phyloP scores from a whole-genome alignment of 2,329 filamentous ascomycete species.

The Lachnellula suecica region DNA sequence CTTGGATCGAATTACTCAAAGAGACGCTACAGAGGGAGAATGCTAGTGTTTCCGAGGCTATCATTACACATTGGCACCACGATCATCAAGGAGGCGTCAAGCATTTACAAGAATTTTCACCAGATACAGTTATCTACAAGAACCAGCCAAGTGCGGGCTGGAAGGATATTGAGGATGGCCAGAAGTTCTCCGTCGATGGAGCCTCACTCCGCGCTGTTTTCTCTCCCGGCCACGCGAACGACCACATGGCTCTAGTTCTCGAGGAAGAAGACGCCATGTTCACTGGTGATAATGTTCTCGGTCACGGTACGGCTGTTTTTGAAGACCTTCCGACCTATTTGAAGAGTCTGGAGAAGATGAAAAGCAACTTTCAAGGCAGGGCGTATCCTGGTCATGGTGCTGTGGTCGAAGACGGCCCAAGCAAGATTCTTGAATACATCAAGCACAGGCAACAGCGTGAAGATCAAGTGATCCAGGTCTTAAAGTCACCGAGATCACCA shows the following conservation, averaged over 20 bases:
- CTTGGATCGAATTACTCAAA: slow-evolving; percentile 69
- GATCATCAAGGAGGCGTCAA: slow-evolving; percentile 80
- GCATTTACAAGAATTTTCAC: slow-evolving; percentile 65
- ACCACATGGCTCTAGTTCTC: slow-evolving; percentile 79
- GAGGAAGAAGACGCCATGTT: slow-evolving; percentile 81
- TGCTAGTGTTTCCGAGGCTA: slow-evolving; percentile 63
- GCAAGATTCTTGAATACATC: slow-evolving; percentile 80
- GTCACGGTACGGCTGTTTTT: slow-evolving; percentile 83
- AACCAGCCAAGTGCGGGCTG: slow-evolving; percentile 55
- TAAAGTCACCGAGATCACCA: slow-evolving; percentile 44
- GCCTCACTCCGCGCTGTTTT: slow-evolving; percentile 66
- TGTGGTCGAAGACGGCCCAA: slow-evolving; percentile 69
- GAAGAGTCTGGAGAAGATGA: slow-evolving; percentile 68
- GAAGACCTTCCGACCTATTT: slow-evolving; percentile 74
- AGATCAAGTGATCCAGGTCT: slow-evolving; percentile 67
- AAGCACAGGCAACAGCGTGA: slow-evolving; percentile 77
- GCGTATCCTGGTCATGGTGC: slow-evolving; percentile 89
- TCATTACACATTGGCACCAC: slow-evolving; percentile 90
- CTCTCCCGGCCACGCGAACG: slow-evolving; percentile 73
- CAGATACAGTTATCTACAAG: slow-evolving; percentile 65
- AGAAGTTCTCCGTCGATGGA: slow-evolving; percentile 55
- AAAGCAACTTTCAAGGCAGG: slow-evolving; percentile 58
- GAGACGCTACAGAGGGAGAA: slow-evolving; percentile 65
- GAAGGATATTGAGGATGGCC: slow-evolving; percentile 53
- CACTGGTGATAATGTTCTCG: slow-evolving; percentile 85